Conservation (phyloP, 1,284 basidiomycete genomes). For the Ceraceosorus guamensis region DNA sequence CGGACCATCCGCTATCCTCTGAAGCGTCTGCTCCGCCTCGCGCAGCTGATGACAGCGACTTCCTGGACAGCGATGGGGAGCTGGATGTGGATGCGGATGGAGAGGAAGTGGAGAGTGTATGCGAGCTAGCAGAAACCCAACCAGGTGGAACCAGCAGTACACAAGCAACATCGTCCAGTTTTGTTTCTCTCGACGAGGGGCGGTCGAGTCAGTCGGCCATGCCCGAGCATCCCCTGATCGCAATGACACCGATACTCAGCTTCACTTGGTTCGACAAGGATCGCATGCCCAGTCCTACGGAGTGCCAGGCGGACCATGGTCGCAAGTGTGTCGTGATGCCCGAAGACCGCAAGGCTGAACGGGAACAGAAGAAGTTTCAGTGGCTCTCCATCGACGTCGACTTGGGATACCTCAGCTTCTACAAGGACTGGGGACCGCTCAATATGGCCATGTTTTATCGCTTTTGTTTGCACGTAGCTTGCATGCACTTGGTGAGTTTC, state of each 20-base stretch:
- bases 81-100: constrained; percentile 11
- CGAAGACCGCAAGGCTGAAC: background rate
- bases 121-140: constrained; percentile 7
- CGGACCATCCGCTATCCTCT: too few relatives aligned
- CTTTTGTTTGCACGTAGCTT: constrained; percentile 72
- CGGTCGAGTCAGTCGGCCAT: constrained; percentile 2
- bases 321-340: too few relatives aligned
- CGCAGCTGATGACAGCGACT: constrained; percentile 31
- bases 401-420: constrained; percentile 82
- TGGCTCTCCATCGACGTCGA: constrained; percentile 68
- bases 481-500: too few relatives aligned
- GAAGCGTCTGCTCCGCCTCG: too few relatives aligned
- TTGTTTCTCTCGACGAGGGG: too few relatives aligned
- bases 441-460: constrained; percentile 53
- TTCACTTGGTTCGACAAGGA: constrained; percentile 29
- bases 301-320: constrained; percentile 3
- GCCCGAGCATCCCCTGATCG: background rate
- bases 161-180: too few relatives aligned
- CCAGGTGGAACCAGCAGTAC: background rate
- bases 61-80: constrained; percentile 33
- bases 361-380: background rate
- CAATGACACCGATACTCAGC: constrained; percentile 19
- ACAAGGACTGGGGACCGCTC: constrained; percentile 60
- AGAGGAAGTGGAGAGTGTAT: constrained; percentile 17
- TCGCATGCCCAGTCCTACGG: constrained; percentile 10